These are phyloP conservation scores for Mycena galericulata DNA, from an alignment of 768 basidiomycete species.

Conservation along the genomic window DNA sequence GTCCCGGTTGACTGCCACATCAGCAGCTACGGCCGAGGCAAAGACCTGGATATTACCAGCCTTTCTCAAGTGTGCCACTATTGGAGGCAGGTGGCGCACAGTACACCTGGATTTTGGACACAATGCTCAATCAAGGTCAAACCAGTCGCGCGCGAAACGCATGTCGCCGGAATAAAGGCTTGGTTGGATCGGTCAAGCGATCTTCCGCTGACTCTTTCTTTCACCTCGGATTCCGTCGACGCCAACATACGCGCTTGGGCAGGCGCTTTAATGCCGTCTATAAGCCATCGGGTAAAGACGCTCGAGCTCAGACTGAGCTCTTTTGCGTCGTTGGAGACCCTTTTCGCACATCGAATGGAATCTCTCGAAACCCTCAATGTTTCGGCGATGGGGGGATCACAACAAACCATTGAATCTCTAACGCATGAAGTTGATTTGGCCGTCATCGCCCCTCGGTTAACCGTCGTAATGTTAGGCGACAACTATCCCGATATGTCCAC, in stretches of 20 bases:
- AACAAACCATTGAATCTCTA: not conserved
- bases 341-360: not conserved
- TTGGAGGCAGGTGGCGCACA: not conserved
- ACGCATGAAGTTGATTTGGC: not conserved
- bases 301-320: not conserved
- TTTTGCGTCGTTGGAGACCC: not conserved
- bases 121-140: not conserved
- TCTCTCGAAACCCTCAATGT: not conserved
- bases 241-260: not conserved
- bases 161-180: not conserved
- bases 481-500: not conserved
- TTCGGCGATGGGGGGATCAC: not conserved
- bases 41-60: no score
- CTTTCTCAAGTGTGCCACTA: no score
- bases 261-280: not conserved
- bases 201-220: not conserved
- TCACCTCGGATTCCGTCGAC: not conserved
- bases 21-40: no score
- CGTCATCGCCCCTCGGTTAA: not conserved
- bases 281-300: not conserved
- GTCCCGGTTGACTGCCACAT: not conserved
- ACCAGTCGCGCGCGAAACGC: not conserved
- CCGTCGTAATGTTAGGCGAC: not conserved
- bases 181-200: not conserved
- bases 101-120: not conserved